phyloP scores from a whole-genome alignment of 768 basidiomycete species.

The Coprinopsis strossmayeri region DNA sequence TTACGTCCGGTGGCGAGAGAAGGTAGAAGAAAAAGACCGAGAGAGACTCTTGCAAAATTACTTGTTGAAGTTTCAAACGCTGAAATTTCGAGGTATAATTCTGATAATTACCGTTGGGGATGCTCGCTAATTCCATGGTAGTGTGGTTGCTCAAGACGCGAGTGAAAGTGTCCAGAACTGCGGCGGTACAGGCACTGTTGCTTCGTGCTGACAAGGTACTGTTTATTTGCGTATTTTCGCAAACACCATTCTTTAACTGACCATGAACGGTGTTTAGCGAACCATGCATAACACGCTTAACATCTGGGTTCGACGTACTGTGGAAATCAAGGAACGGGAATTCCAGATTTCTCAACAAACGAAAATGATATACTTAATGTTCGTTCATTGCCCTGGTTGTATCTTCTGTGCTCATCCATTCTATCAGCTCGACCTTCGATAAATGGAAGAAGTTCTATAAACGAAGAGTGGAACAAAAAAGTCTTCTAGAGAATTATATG shows the following conservation, averaged over 20 bases:
- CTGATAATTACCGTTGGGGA: not conserved
- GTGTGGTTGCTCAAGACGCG: slow-evolving; percentile 1
- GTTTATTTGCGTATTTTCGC: no score
- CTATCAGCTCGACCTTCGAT: not conserved
- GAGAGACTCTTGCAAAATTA: slow-evolving; percentile 24
- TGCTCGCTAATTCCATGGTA: not conserved
- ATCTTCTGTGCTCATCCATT: not conserved
- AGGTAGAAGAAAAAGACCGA: slow-evolving; percentile 35
- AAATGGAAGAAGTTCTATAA: slow-evolving; percentile 5
- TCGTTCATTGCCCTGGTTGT: not conserved
- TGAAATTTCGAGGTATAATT: slow-evolving; percentile 21
- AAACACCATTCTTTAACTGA: no score
- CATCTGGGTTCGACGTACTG: not conserved
- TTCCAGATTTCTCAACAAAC: slow-evolving; percentile 1
- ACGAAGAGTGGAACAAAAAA: not conserved
- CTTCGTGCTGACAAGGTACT: not conserved
- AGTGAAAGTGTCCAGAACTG: not conserved
- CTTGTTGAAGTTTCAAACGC: slow-evolving; percentile 35
- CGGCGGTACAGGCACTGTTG: not conserved
- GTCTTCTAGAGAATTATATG: slow-evolving; percentile 1
- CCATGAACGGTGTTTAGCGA: no score
- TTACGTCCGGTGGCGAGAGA: slow-evolving; percentile 44
- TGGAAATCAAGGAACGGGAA: slow-evolving; percentile 6
- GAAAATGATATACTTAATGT: not conserved
- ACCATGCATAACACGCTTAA: not conserved